phyloP scores from a whole-genome alignment of 768 basidiomycete species.

The Lactifluus subvellereus region DNA sequence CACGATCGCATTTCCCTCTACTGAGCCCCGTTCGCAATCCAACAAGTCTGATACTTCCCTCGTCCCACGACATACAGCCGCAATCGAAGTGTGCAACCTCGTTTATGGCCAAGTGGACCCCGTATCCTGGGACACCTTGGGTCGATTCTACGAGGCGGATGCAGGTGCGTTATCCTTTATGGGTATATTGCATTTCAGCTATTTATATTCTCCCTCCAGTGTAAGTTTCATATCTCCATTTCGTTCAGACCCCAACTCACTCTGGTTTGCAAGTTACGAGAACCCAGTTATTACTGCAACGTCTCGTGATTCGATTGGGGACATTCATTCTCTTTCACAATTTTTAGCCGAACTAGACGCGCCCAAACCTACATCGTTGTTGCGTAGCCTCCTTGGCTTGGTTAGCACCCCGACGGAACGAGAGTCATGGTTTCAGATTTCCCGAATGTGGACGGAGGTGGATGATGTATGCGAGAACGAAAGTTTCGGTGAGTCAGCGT shows the following conservation, averaged over 20 bases:
- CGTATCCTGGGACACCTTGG: conserved; percentile 46
- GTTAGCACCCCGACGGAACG: conserved; percentile 31
- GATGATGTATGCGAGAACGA: conserved; percentile 73
- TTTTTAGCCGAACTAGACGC: conserved; percentile 58
- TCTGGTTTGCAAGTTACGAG: conserved; percentile 50
- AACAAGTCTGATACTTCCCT: conserved; percentile 19
- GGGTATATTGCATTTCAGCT: conserved; percentile 3
- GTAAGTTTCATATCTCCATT: conserved; percentile 19
- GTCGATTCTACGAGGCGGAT: conserved; percentile 63
- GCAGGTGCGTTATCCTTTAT: conserved; percentile 46
- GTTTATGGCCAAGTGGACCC: conserved; percentile 54
- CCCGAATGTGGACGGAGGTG: conserved; percentile 70
- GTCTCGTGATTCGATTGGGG: conserved; percentile 63
- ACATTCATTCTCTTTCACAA: conserved; percentile 59
- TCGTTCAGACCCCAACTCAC: conserved; percentile 37
- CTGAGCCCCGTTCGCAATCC: conserved; percentile 8
- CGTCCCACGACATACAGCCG: conserved; percentile 47
- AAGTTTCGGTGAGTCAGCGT: conserved; percentile 55
- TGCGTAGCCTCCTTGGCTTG: conserved; percentile 51
- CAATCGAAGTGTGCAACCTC: conserved; percentile 63
- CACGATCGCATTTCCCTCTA: conserved; percentile 23
- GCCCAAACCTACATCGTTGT: conserved; percentile 58
- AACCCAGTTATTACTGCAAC: conserved; percentile 74
- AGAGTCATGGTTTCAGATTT: conserved; percentile 51
- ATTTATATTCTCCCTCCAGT: conserved; percentile 20